These are phyloP conservation scores for Corynascus novoguineensis DNA, from an alignment of 495 filamentous ascomycete species.

Conservation along the genomic window DNA sequence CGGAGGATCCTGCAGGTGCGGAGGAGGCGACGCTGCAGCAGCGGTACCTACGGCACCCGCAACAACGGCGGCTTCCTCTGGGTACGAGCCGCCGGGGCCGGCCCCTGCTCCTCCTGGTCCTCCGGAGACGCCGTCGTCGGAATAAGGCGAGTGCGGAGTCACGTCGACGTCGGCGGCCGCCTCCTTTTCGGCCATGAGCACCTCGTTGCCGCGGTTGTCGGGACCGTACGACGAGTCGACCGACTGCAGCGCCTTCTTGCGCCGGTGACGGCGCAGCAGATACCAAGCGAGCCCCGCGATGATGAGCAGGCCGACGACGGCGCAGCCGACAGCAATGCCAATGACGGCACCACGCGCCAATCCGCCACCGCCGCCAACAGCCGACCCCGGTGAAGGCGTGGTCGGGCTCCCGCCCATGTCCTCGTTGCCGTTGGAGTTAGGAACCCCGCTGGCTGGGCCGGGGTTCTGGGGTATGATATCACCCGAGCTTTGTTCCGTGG, in stretches of 20 bases:
- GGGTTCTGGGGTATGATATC: too few species aligned
- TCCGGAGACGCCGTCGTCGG: conserved; percentile 30
- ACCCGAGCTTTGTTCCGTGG: too few species aligned
- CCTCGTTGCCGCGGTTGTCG: conserved; percentile 24
- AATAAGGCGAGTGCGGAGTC: conserved; percentile 35
- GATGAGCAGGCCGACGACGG: conserved; percentile 31
- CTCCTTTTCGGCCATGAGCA: conserved; percentile 42
- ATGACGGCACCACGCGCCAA: conserved; percentile 34
- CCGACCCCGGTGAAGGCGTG: background rate
- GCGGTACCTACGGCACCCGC: conserved; percentile 4
- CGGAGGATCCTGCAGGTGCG: conserved; percentile 11
- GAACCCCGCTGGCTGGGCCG: too few species aligned
- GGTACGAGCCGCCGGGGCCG: conserved; percentile 5
- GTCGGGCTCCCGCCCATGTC: background rate
- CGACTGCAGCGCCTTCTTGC: conserved; percentile 10
- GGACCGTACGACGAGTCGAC: conserved; percentile 18
- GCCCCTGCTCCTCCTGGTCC: too few species aligned
- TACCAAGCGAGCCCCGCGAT: conserved; percentile 32
- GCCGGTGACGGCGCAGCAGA: conserved; percentile 30
- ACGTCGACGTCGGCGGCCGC: conserved; percentile 27
- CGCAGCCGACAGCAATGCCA: conserved; percentile 40
- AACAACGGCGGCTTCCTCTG: background rate
- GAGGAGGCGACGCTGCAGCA: background rate
- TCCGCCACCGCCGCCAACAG: conserved; percentile 10
- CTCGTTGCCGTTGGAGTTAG: too few species aligned